Conservation (phyloP, 2,329 filamentous ascomycete genomes). For the Aspergillus pseudoviridinutans region DNA sequence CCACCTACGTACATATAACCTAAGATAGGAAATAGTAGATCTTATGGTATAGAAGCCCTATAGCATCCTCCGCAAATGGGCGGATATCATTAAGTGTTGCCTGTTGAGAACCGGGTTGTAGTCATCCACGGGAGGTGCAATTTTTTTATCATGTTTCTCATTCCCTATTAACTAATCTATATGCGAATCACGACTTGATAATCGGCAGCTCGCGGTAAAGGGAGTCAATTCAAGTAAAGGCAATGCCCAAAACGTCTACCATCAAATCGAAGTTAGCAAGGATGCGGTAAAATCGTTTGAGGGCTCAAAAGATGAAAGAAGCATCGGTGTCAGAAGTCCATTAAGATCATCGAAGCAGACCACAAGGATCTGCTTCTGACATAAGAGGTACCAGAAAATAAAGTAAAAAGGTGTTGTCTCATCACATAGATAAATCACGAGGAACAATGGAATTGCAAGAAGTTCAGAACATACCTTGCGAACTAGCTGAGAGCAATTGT, state of each 20-base stretch:
- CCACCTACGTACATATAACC: not conserved
- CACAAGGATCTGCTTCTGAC: constrained; percentile 57
- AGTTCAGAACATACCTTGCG: constrained; percentile 17
- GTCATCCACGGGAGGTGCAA: not conserved
- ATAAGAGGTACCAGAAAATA: constrained; percentile 99
- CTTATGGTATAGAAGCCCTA: not conserved
- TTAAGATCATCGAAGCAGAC: constrained; percentile 69
- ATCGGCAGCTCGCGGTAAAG: no score
- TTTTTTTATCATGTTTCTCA: not conserved
- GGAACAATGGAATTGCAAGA: constrained; percentile 21
- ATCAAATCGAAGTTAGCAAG: constrained; percentile 10
- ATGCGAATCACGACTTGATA: not conserved
- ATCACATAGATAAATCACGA: constrained; percentile 53
- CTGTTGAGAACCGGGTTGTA: not conserved
- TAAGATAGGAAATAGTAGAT: no score
- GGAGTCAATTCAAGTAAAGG: not conserved
- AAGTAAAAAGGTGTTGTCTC: constrained; percentile 59
- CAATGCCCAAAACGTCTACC: not conserved
- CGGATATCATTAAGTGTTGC: not conserved
- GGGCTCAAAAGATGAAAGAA: not conserved
- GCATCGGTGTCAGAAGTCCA: constrained; percentile 70
- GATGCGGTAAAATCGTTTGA: constrained; percentile 5
- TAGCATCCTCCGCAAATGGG: not conserved
- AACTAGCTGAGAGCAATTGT: not conserved
- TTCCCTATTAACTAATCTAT: not conserved